Conservation (phyloP, 352 stramenopile genomes). For the Plasmopara muralis region DNA sequence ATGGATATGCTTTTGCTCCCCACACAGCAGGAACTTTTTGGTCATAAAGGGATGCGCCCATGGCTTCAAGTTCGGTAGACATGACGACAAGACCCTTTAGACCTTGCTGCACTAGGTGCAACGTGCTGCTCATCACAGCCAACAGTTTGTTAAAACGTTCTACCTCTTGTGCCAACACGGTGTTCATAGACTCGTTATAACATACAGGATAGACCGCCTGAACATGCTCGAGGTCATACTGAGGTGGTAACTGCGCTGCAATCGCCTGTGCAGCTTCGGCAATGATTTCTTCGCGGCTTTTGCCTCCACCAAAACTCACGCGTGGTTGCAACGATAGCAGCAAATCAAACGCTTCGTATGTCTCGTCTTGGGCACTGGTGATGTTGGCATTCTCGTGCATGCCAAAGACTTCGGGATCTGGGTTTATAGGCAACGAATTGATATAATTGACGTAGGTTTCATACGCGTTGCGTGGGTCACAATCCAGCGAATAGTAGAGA, state of each 20-base stretch:
- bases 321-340: constrained; percentile 82
- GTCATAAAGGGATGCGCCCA: constrained; percentile 82
- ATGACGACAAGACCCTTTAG: constrained; percentile 87
- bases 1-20: constrained; percentile 88
- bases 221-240: constrained; percentile 85
- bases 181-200: constrained; percentile 91
- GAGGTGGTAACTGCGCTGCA: constrained; percentile 56
- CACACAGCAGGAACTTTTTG: constrained; percentile 83
- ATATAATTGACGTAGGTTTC: constrained; percentile 91
- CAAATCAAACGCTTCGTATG: constrained; percentile 86
- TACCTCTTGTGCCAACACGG: constrained; percentile 88
- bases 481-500: constrained; percentile 61
- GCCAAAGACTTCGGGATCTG: constrained; percentile 90
- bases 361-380: constrained; percentile 88
- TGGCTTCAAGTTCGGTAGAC: constrained; percentile 79
- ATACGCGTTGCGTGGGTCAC: constrained; percentile 61
- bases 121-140: constrained; percentile 71
- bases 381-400: constrained; percentile 95
- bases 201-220: constrained; percentile 79
- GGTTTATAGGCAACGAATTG: constrained; percentile 85
- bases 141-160: constrained; percentile 87
- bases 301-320: constrained; percentile 61
- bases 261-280: constrained; percentile 79
- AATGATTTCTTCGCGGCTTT: constrained; percentile 86
- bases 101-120: constrained; percentile 82